phyloP scores from a whole-genome alignment of 352 stramenopile genomes.

The Aphanomyces invadans region DNA sequence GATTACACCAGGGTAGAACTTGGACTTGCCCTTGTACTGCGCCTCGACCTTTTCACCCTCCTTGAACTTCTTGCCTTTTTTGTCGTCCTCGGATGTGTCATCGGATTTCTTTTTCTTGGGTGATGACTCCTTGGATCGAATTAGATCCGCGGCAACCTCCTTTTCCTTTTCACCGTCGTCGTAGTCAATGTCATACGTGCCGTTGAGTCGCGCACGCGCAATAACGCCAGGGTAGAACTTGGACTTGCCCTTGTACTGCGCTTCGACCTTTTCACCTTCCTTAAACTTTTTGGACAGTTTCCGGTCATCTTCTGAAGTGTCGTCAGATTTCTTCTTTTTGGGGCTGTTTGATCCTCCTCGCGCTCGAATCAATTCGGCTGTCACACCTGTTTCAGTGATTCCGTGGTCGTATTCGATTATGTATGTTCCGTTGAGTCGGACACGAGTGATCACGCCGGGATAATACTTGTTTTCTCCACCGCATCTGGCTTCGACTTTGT shows the following conservation, averaged over 20 bases:
- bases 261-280: conserved; percentile 50
- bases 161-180: conserved; percentile 69
- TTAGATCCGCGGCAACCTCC: conserved; percentile 34
- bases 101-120: conserved; percentile 18
- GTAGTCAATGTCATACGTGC: conserved; percentile 66
- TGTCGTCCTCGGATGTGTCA: conserved; percentile 24
- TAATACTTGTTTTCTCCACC: conserved; percentile 48
- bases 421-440: conserved; percentile 44
- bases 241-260: conserved; percentile 47
- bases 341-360: conserved; percentile 21
- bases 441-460: conserved; percentile 40
- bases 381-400: conserved; percentile 33
- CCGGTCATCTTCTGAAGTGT: conserved; percentile 23
- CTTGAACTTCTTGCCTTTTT: conserved; percentile 29
- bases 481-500: conserved; percentile 42
- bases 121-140: conserved; percentile 33
- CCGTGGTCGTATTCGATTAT: conserved; percentile 51
- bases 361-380: conserved; percentile 25
- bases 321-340: conserved; percentile 20
- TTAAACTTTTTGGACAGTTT: conserved; percentile 31
- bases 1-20: conserved; percentile 72
- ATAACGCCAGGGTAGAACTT: conserved; percentile 75
- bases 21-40: conserved; percentile 46
- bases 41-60: conserved; percentile 54
- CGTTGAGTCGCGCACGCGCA: conserved; percentile 41